Conservation (phyloP, 139 green algal species). For the Chlorella sp. region DNA sequence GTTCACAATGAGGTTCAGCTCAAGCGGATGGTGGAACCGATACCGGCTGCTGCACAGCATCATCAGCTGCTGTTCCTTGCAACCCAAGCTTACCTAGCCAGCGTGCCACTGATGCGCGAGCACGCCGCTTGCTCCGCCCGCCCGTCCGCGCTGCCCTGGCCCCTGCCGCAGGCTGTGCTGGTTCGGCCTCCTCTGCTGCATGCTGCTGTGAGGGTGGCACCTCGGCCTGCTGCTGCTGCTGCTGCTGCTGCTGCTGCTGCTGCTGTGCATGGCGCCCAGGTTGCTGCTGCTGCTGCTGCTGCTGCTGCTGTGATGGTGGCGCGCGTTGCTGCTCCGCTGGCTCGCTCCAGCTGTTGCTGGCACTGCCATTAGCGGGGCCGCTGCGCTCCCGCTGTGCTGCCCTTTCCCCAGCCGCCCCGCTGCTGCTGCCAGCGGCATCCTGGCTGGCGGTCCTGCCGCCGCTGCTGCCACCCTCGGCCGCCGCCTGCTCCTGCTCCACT, state of each 20-base stretch:
- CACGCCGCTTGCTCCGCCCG: background rate
- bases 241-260: conserved; percentile 1
- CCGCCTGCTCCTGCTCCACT: background rate
- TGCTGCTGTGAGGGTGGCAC: background rate
- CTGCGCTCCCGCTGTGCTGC: background rate
- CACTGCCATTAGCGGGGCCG: background rate
- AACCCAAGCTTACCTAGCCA: background rate
- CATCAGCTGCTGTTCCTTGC: no score
- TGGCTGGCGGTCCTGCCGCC: background rate
- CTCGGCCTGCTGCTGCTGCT: background rate
- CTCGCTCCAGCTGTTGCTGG: background rate
- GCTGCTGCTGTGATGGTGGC: no score
- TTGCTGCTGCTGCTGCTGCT: background rate
- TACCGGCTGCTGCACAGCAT: background rate
- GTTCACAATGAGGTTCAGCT: background rate
- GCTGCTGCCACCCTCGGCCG: no score
- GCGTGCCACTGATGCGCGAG: background rate
- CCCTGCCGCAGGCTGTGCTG: no score
- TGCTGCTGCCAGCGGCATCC: background rate
- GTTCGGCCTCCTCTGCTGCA: no score
- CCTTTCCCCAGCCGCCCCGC: no score
- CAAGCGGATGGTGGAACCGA: background rate
- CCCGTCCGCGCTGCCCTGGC: no score
- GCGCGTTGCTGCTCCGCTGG: no score
- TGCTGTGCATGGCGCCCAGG: no score